Base-by-base conservation (phyloP, 257 asterid genomes). In the Penstemon eatonii region DNA sequence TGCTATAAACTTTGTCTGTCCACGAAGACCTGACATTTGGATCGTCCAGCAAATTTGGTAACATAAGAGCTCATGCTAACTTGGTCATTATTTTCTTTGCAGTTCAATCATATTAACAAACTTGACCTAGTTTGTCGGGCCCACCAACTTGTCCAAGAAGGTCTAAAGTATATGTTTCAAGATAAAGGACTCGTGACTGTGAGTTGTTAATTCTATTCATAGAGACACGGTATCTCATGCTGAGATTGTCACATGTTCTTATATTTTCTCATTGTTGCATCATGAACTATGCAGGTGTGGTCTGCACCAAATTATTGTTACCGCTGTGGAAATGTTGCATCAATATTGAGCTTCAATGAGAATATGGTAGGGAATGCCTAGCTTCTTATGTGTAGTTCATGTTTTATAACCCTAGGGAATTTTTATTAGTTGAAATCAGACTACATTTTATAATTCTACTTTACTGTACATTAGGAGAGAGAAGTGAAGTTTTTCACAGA, bases 141-240 rank as follows among this genome's bases (percentile, higher is more conserved):
- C 72, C 99, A 93, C 84, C 99, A 93, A 80, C 96, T 93, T 76
- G 99, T 93, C 61, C 99, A 93, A 86, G 99, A 93, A 85, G 99
- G 97, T 55, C 82, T 93, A 7, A 93, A 93, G 81, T 93, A 90
- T 76, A 93, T 93, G 97, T 93, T 93, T 79, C 97, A 87, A 78
- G 99, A 93, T 72, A 93, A 93, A 84, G 99, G 97, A 75, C 95
- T 90, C 61, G 99, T 93, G 66, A 93, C 99, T 50, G 99, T 93
- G 73, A 87, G 99, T 85, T 75, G 55, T 73, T 64, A 18, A 64
- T 66, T 61, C 64, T 60, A n/a, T 56, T 55, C 4, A 54, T 61
- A 50, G 8, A 33, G 45, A 9, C 50, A 51, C 46, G 4, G 55
- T 51, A 45, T 65, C 45, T 67, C 43, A 25, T 15, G 59, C 50